Evolutionary conservation across 78 protist genomes (phyloP).

Genomic region (Thecamonas trahens): DNA sequence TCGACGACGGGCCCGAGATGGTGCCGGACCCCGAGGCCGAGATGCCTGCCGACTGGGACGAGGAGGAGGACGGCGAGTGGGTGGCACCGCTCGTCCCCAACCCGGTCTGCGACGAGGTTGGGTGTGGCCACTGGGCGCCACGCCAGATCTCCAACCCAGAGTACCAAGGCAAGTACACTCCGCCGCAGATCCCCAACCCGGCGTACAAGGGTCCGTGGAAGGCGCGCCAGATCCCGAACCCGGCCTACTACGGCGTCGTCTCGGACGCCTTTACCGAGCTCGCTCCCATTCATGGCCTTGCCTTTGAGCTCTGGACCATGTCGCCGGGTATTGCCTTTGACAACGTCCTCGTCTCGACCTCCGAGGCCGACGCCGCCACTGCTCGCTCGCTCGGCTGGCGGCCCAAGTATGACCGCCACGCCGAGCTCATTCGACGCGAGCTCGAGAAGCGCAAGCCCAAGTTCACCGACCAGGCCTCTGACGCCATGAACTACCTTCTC

Average conservation of each 20-base stretch:
- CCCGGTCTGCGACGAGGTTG: slow-evolving; percentile 80
- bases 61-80: slow-evolving; percentile 97
- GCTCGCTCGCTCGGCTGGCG: too few species aligned
- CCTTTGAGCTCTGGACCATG: slow-evolving; percentile 94
- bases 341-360: slow-evolving; percentile 89
- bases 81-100: slow-evolving; percentile 92
- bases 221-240: slow-evolving; percentile 33
- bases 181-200: slow-evolving; percentile 85
- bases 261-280: background rate
- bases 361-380: slow-evolving; percentile 57
- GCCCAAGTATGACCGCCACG: too few species aligned
- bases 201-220: slow-evolving; percentile 63
- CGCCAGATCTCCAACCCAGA: slow-evolving; percentile 86
- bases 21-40: slow-evolving; percentile 86
- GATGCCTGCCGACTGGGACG: slow-evolving; percentile 98
- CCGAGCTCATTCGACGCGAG: too few species aligned
- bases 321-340: slow-evolving; percentile 95
- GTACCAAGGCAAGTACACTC: slow-evolving; percentile 90
- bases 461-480: too few species aligned
- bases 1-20: slow-evolving; percentile 74
- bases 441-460: too few species aligned
- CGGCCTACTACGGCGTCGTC: slow-evolving; percentile 34
- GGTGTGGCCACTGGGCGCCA: slow-evolving; percentile 79
- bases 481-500: too few species aligned
- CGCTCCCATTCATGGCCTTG: slow-evolving; percentile 41